These are phyloP conservation scores for Quercus aquifolioides DNA, from an alignment of 306 rosid species.

Conservation along the genomic window DNA sequence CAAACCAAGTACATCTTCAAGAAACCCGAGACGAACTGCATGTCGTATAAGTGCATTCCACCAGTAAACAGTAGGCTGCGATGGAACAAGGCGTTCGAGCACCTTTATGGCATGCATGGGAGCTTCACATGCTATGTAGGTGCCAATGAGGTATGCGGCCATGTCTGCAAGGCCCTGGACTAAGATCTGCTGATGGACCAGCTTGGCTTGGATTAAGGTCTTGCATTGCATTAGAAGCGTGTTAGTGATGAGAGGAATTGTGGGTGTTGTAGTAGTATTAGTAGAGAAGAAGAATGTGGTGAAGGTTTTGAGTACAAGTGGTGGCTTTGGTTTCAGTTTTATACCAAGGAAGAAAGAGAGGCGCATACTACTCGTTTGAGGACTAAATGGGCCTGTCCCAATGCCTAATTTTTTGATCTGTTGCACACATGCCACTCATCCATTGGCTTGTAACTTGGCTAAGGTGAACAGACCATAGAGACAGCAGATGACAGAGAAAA, in stretches of 20 bases:
- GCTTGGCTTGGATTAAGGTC: slow-evolving; percentile 36
- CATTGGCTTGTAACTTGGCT: too few species aligned
- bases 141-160: slow-evolving; percentile 32
- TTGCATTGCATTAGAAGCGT: slow-evolving; percentile 39
- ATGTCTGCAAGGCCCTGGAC: slow-evolving; percentile 33
- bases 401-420: too few species aligned
- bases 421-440: too few species aligned
- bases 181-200: slow-evolving; percentile 44
- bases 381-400: too few species aligned
- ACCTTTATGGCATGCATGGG: slow-evolving; percentile 32
- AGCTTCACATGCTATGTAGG: slow-evolving; percentile 47
- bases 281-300: slow-evolving; percentile 9
- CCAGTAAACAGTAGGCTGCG: slow-evolving; percentile 47
- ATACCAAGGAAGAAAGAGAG: not conserved
- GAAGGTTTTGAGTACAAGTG: not conserved
- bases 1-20: slow-evolving; percentile 33
- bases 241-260: slow-evolving; percentile 10
- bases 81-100: slow-evolving; percentile 48
- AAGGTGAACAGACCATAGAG: too few species aligned
- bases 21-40: slow-evolving; percentile 33
- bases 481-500: too few species aligned
- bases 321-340: slow-evolving; percentile 8
- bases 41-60: slow-evolving; percentile 70
- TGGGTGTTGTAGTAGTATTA: not conserved
- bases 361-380: not conserved